A percentile compares a stretch with the other conserved stretches of the same genome.
Evolutionary conservation across 257 asterid genomes (phyloP).

Genomic region (Hygrophila difformis): DNA sequence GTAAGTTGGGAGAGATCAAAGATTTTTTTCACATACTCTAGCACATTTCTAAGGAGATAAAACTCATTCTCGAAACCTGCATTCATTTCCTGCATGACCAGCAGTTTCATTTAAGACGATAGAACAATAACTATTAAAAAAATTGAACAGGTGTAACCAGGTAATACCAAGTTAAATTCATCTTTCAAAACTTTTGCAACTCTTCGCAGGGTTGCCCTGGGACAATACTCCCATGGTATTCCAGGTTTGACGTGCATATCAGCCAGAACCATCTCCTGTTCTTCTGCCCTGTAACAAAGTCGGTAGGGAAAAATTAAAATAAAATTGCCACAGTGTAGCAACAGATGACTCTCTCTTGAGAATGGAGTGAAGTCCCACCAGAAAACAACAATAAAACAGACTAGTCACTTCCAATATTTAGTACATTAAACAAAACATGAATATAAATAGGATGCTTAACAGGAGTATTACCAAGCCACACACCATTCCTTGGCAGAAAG

Average conservation of each 20-base stretch:
- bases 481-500: too few species aligned
- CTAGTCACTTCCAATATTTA: too few species aligned
- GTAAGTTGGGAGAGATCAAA: constrained; percentile 14
- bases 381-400: too few species aligned
- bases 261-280: constrained; percentile 88
- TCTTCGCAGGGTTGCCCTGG: constrained; percentile 76
- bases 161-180: constrained; percentile 76
- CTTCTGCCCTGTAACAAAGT: constrained; percentile 77
- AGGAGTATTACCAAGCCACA: too few species aligned
- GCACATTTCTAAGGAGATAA: constrained; percentile 47
- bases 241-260: constrained; percentile 86
- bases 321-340: too few species aligned
- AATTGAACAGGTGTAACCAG: constrained; percentile 8
- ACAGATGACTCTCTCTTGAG: too few species aligned
- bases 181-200: constrained; percentile 64
- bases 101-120: constrained; percentile 17
- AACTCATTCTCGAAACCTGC: constrained; percentile 95
- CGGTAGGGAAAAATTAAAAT: too few species aligned
- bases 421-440: too few species aligned
- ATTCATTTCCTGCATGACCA: constrained; percentile 61
- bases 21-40: constrained; percentile 33
- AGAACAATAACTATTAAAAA: constrained; percentile 10
- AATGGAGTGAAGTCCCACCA: too few species aligned
- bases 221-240: constrained; percentile 85
- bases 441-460: too few species aligned